A percentile compares a stretch with the other conserved stretches of the same genome.
phyloP scores from a whole-genome alignment of 495 filamentous ascomycete genomes.

The Penicillium odoratum region DNA sequence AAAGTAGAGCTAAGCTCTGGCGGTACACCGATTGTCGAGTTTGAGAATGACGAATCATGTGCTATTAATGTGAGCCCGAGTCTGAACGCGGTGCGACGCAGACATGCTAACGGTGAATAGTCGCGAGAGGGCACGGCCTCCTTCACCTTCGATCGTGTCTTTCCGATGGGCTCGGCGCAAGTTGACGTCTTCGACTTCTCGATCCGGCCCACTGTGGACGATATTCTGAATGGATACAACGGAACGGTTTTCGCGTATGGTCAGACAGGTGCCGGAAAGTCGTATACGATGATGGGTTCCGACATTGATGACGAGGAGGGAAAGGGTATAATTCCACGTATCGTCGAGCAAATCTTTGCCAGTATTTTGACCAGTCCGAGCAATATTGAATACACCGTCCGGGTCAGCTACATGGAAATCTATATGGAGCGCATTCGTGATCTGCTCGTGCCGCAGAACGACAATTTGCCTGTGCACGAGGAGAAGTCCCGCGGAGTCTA shows the following conservation, averaged over 20 bases:
- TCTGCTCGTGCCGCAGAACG: slow-evolving; percentile 85
- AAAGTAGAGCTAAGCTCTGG: slow-evolving; percentile 85
- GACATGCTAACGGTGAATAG: slow-evolving; percentile 44
- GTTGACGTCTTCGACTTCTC: slow-evolving; percentile 95
- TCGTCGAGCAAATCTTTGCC: slow-evolving; percentile 96
- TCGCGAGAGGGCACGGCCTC: slow-evolving; percentile 77
- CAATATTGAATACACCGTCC: slow-evolving; percentile 96
- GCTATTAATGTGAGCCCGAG: slow-evolving; percentile 66
- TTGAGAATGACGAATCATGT: slow-evolving; percentile 89
- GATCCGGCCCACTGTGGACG: slow-evolving; percentile 92
- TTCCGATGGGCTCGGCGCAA: slow-evolving; percentile 87
- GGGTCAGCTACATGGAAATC: slow-evolving; percentile 99
- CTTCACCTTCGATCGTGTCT: slow-evolving; percentile 98
- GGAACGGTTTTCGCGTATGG: slow-evolving; percentile 99
- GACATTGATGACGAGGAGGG: slow-evolving; percentile 89
- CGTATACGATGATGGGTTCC: slow-evolving; percentile 98
- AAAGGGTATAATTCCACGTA: slow-evolving; percentile 94
- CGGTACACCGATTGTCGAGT: slow-evolving; percentile 86
- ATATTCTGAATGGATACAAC: slow-evolving; percentile 98
- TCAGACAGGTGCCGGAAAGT: slow-evolving; percentile 98
- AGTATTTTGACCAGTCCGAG: slow-evolving; percentile 87
- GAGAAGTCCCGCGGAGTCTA: slow-evolving; percentile 96
- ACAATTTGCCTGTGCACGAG: slow-evolving; percentile 95
- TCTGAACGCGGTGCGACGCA: neutral
- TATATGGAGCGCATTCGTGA: slow-evolving; percentile 99